A percentile compares a stretch with the other conserved stretches of the same genome.
Evolutionary conservation across 176 grass and related monocot genomes (phyloP).

Genomic region (Stipa capillata): DNA sequence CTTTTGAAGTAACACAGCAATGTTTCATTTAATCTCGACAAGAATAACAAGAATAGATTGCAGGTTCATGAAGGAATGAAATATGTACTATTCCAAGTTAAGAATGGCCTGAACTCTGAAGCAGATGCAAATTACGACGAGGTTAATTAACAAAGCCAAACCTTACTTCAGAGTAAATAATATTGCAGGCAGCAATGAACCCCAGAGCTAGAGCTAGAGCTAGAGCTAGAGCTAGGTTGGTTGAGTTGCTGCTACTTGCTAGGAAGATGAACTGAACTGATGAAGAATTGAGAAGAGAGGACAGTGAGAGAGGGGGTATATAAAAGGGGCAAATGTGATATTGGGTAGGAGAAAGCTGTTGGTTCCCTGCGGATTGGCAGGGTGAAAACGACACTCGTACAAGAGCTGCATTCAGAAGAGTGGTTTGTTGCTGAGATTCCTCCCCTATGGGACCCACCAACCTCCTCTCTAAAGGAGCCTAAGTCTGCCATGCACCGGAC

Average conservation of each 20-base stretch:
- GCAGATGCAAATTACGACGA: background rate
- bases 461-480: background rate
- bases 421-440: slow-evolving; percentile 80
- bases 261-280: background rate
- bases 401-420: slow-evolving; percentile 22
- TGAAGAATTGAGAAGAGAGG: background rate
- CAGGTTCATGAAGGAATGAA: background rate
- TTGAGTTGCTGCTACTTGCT: background rate
- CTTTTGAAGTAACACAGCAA: background rate
- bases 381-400: slow-evolving; percentile 16
- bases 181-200: background rate
- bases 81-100: background rate
- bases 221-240: background rate
- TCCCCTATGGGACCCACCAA: slow-evolving; percentile 18
- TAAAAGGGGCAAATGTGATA: slow-evolving; percentile 31
- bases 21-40: background rate
- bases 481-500: slow-evolving; percentile 7
- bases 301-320: background rate
- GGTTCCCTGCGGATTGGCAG: slow-evolving; percentile 27
- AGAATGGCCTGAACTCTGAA: background rate
- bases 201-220: background rate
- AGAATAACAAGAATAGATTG: background rate
- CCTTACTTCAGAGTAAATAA: slow-evolving; percentile 19
- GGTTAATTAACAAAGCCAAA: background rate
- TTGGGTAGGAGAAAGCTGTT: slow-evolving; percentile 40